A percentile compares a stretch with the other conserved stretches of the same genome.
These are phyloP conservation scores for Scheffersomyces parashehatae DNA, from an alignment of 1,139 yeast genomes.

Conservation along the genomic window DNA sequence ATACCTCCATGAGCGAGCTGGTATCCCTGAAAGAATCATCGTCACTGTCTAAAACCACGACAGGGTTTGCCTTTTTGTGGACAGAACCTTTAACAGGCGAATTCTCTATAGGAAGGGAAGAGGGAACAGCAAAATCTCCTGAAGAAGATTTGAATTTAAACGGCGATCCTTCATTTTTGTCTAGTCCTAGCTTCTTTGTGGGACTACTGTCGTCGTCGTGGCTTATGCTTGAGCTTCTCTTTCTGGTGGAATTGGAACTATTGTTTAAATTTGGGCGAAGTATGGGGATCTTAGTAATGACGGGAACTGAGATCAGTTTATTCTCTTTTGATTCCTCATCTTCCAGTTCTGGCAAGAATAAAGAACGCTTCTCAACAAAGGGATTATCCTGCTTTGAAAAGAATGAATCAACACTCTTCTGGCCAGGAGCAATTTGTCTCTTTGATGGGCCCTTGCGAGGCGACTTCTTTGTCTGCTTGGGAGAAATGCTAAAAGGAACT, in stretches of 20 bases:
- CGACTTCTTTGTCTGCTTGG: not conserved
- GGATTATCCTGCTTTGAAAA: not conserved
- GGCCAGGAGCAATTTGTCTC: constrained; percentile 4
- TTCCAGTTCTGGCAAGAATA: no score
- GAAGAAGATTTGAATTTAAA: not conserved
- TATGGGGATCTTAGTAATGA: no score
- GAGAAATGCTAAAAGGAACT: not conserved
- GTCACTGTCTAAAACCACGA: not conserved
- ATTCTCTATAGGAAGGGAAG: not conserved
- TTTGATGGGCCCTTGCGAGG: not conserved
- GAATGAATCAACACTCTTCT: constrained; percentile 5
- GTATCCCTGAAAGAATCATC: not conserved
- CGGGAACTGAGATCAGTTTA: no score
- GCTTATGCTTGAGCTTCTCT: no score
- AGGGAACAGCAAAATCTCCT: not conserved
- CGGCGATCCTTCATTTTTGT: not conserved
- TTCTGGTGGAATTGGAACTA: no score
- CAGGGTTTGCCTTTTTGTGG: not conserved
- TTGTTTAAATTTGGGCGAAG: no score
- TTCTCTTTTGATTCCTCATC: no score
- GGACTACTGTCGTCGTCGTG: not conserved
- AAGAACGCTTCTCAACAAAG: no score
- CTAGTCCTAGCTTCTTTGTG: not conserved
- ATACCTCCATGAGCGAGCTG: not conserved
- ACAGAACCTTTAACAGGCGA: not conserved